A percentile compares a stretch with the other conserved stretches of the same genome.
phyloP scores from a whole-genome alignment of 2,329 filamentous ascomycete genomes.

The Paraphoma chrysanthemicola region DNA sequence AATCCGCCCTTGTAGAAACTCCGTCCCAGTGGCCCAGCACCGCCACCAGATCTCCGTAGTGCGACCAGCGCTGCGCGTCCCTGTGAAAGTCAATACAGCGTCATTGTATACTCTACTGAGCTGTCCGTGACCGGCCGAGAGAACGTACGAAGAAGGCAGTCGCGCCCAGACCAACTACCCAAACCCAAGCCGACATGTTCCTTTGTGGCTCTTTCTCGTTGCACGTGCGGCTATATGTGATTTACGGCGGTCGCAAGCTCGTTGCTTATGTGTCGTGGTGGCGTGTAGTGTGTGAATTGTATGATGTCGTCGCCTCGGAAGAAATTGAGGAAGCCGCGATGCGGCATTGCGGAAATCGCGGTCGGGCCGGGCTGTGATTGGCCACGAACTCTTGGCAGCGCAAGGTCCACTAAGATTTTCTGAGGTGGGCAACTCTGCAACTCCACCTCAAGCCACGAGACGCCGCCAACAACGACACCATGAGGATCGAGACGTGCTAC shows the following conservation, averaged over 20 bases:
- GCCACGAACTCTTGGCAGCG: constrained; percentile 6
- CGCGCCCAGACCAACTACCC: constrained; percentile 67
- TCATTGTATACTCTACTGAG: not conserved
- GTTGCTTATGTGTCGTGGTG: not conserved
- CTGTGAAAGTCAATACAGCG: constrained; percentile 54
- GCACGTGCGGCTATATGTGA: not conserved
- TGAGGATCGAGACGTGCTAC: constrained; percentile 62
- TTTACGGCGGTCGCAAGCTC: too few species aligned
- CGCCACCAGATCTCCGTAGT: constrained; percentile 76
- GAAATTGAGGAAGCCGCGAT: constrained; percentile 16
- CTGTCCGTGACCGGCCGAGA: not conserved
- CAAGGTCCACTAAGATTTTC: constrained; percentile 19
- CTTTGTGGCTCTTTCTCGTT: constrained; percentile 1
- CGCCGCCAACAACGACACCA: constrained; percentile 19
- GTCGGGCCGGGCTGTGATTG: constrained; percentile 21
- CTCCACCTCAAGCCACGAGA: constrained; percentile 13
- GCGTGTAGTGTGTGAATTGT: not conserved
- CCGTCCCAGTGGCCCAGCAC: constrained; percentile 78
- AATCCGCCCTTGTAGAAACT: constrained; percentile 99
- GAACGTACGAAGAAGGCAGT: constrained; percentile 68
- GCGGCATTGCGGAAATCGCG: constrained; percentile 25
- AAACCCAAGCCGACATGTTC: constrained; percentile 65
- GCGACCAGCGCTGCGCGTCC: constrained; percentile 92
- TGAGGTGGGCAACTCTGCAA: constrained; percentile 3
- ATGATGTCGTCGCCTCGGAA: constrained; percentile 11